Evolutionary conservation across 2,329 filamentous ascomycete species (phyloP).

Genomic region (Fusarium sulawesiense): DNA sequence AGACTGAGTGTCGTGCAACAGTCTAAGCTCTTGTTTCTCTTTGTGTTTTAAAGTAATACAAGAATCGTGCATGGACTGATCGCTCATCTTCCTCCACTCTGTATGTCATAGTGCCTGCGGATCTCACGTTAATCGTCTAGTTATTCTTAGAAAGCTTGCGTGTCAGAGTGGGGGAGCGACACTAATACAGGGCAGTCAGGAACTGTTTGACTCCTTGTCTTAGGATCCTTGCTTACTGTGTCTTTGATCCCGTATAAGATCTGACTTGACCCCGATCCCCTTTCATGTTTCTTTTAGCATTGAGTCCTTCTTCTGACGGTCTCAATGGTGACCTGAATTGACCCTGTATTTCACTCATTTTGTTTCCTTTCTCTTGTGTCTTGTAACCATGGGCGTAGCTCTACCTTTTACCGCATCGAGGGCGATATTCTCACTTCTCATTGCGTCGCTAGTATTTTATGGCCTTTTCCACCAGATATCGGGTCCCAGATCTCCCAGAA

Average conservation of each 20-base stretch:
- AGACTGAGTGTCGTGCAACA: background rate
- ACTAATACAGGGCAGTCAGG: slow-evolving; percentile 7
- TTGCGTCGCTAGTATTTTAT: slow-evolving; percentile 28
- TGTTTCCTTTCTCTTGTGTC: background rate
- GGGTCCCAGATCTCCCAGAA: background rate
- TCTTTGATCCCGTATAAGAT: slow-evolving; percentile 30
- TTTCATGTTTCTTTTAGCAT: background rate
- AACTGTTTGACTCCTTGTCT: slow-evolving; percentile 27
- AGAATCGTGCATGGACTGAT: slow-evolving; percentile 25
- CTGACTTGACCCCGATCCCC: slow-evolving; percentile 6
- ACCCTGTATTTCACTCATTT: slow-evolving; percentile 8
- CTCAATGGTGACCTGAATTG: slow-evolving; percentile 31
- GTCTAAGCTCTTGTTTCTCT: background rate
- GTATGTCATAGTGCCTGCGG: slow-evolving; percentile 19
- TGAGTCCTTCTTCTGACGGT: background rate
- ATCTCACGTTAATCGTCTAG: slow-evolving; percentile 17
- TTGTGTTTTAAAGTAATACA: background rate
- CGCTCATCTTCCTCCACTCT: slow-evolving; percentile 11
- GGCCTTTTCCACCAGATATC: slow-evolving; percentile 31
- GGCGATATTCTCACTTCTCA: slow-evolving; percentile 32
- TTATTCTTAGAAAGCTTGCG: slow-evolving; percentile 39
- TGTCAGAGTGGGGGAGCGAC: slow-evolving; percentile 23
- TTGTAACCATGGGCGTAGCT: slow-evolving; percentile 38
- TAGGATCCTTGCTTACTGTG: slow-evolving; percentile 17
- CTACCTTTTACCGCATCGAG: slow-evolving; percentile 36